Base-by-base conservation (phyloP, 2,329 filamentous ascomycete genomes). In the Phyllosticta citrichinensis region DNA sequence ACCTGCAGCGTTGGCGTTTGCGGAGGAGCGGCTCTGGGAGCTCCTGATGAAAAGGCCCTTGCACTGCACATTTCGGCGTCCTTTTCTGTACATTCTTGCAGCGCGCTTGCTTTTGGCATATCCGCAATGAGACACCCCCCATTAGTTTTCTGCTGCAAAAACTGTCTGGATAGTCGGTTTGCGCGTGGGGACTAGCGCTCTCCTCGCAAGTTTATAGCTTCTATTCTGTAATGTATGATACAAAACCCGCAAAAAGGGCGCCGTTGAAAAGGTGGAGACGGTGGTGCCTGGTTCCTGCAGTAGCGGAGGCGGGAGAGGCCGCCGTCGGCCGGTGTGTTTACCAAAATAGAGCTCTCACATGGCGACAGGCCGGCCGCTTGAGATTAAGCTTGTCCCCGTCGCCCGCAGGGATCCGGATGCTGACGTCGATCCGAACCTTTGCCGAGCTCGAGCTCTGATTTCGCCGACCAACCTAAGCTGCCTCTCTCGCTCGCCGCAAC, bases 161-260 rank as follows among this genome's bases (percentile, higher is more conserved):
- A 22, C 52, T 55, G 20, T 35, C 57, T 52, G 53, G 58, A 56
- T 60, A 60, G 58, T 22, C 35, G 6, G n/a, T 47, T 30, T 33
- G 69, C 67, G 64, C 59, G 59, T 25, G 68, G 59, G 72, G 71
- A 70, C 69, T 70, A 72, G 71, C 67, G 66, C 33, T 55, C 71
- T 70, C 73, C 67, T n/a, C 40, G 40, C 40, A 47, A 47, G 66
- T 73, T 71, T 64, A 73, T 75, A 74, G 67, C 69, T 73, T 66
- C 68, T 73, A 74, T 74, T 73, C 66, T 66, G 63, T 75, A 75
- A 75, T 75, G 71, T 74, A 75, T 75, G 68, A 71, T 72, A 71
- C 35, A 30, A 52, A 50, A 47, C 40, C 14, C 17, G 17, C 14
- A 14, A 47, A 17, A 14, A 14, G n/a, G 40, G 40, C n/a, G 40